phyloP scores from a whole-genome alignment of 345 rosid species.

The Pelargonium nanum region DNA sequence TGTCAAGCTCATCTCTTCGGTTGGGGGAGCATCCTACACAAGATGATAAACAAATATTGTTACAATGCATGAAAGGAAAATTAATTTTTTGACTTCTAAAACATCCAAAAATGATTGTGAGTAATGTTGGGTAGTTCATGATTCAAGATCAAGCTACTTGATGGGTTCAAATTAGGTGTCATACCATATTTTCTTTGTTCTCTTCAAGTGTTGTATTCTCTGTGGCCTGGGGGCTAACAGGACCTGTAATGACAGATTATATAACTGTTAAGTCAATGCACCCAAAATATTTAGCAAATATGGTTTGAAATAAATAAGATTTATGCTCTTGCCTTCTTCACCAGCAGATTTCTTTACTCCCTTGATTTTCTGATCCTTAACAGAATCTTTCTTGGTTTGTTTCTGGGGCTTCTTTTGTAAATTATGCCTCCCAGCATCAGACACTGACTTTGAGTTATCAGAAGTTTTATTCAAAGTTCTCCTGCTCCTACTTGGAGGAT shows the following conservation, averaged over 20 bases:
- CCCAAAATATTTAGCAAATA: conserved; percentile 2
- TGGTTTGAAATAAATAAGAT: neutral
- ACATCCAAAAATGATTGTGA: neutral
- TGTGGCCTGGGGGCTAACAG: conserved; percentile 27
- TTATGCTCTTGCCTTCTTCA: conserved; percentile 34
- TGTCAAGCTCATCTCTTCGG: conserved; percentile 17
- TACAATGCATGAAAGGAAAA: neutral
- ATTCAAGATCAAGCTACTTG: neutral
- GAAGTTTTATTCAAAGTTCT: conserved; percentile 25
- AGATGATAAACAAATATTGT: neutral
- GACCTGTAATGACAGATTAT: neutral
- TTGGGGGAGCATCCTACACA: conserved; percentile 25
- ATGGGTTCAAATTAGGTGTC: neutral
- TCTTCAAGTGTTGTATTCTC: conserved; percentile 32
- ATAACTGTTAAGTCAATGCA: neutral
- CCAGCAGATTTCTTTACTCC: conserved; percentile 31
- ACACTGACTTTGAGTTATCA: conserved; percentile 30
- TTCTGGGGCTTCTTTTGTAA: conserved; percentile 44
- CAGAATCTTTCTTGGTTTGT: conserved; percentile 36
- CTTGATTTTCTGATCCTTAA: conserved; percentile 32
- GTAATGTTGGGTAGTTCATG: neutral
- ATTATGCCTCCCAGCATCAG: conserved; percentile 26
- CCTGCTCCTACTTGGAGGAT: conserved; percentile 27
- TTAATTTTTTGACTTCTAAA: neutral
- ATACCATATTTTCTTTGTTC: conserved; percentile 83